These are phyloP conservation scores for Penicillium sp. DNA, from an alignment of 2,329 filamentous ascomycete species.

Conservation along the genomic window DNA sequence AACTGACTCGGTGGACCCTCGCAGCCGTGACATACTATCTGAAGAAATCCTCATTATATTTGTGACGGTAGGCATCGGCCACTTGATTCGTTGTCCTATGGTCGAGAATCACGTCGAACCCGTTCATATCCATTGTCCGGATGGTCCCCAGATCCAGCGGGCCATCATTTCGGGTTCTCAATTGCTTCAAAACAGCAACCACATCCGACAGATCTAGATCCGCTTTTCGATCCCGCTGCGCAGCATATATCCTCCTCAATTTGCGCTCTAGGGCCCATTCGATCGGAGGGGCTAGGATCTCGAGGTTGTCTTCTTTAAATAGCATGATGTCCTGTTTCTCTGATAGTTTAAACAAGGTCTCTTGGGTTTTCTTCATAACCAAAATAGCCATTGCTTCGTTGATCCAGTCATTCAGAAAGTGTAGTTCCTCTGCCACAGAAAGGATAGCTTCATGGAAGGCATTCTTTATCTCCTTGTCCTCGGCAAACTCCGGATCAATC, in stretches of 20 bases:
- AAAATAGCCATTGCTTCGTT: slow-evolving; percentile 36
- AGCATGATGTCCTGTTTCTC: slow-evolving; percentile 33
- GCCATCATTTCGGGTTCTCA: slow-evolving; percentile 22
- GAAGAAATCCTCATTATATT: slow-evolving; percentile 27
- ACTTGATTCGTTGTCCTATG: slow-evolving; percentile 29
- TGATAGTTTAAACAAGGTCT: slow-evolving; percentile 29
- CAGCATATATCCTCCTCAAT: slow-evolving; percentile 30
- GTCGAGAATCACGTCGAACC: slow-evolving; percentile 30
- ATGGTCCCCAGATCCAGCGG: slow-evolving; percentile 27
- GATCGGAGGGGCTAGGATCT: slow-evolving; percentile 33
- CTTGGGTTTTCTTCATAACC: slow-evolving; percentile 23
- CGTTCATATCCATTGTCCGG: slow-evolving; percentile 28
- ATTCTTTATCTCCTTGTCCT: slow-evolving; percentile 31
- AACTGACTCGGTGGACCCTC: background rate
- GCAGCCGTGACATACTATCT: background rate
- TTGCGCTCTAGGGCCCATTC: slow-evolving; percentile 40
- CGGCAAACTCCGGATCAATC: slow-evolving; percentile 33
- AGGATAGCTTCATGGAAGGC: slow-evolving; percentile 29
- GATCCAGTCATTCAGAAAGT: slow-evolving; percentile 28
- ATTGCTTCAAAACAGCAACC: slow-evolving; percentile 29
- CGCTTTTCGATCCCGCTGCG: slow-evolving; percentile 21
- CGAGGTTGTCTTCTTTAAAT: slow-evolving; percentile 28
- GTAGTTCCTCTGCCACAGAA: slow-evolving; percentile 22
- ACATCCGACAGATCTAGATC: slow-evolving; percentile 31
- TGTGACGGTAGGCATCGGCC: slow-evolving; percentile 27